phyloP scores from a whole-genome alignment of 352 stramenopile genomes.

The Globisporangium canariense region DNA sequence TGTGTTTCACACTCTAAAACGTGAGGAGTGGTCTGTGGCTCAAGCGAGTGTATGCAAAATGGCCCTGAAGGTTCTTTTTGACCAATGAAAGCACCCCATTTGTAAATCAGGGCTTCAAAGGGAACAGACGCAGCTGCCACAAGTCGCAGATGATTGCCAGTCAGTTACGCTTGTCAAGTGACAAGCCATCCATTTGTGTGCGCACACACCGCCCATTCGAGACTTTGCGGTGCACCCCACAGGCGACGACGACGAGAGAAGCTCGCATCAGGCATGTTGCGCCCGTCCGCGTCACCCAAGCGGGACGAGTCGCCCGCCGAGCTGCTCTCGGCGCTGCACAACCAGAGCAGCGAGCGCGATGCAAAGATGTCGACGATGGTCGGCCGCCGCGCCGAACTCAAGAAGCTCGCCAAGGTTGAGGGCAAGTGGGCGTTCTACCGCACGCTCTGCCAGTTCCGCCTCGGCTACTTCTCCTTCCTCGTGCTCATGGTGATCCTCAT shows the following conservation, averaged over 20 bases:
- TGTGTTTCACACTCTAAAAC: too few relatives aligned
- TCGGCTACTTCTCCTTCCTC: slow-evolving; percentile 88
- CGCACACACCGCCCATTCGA: neutral
- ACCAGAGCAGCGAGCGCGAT: slow-evolving; percentile 36
- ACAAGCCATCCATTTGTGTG: slow-evolving; percentile 2
- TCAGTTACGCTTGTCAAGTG: neutral
- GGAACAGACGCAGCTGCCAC: slow-evolving; percentile 8
- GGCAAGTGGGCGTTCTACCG: slow-evolving; percentile 76
- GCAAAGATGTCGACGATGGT: slow-evolving; percentile 55
- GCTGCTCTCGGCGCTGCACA: slow-evolving; percentile 18
- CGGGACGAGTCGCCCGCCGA: slow-evolving; percentile 15
- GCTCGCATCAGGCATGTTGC: slow-evolving; percentile 12
- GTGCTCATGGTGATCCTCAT: slow-evolving; percentile 89
- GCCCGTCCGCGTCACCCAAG: slow-evolving; percentile 9
- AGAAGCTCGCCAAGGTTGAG: slow-evolving; percentile 59
- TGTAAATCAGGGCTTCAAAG: slow-evolving; percentile 7
- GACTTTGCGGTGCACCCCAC: slow-evolving; percentile 5
- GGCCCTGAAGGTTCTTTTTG: neutral
- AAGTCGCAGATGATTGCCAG: slow-evolving; percentile 8
- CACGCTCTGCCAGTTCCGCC: slow-evolving; percentile 74
- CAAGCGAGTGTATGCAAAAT: neutral
- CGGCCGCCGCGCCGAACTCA: slow-evolving; percentile 62
- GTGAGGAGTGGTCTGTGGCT: neutral
- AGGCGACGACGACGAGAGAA: neutral
- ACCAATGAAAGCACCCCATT: neutral